These are phyloP conservation scores for Extremus antarcticus DNA, from an alignment of 495 filamentous ascomycete species.

Conservation along the genomic window DNA sequence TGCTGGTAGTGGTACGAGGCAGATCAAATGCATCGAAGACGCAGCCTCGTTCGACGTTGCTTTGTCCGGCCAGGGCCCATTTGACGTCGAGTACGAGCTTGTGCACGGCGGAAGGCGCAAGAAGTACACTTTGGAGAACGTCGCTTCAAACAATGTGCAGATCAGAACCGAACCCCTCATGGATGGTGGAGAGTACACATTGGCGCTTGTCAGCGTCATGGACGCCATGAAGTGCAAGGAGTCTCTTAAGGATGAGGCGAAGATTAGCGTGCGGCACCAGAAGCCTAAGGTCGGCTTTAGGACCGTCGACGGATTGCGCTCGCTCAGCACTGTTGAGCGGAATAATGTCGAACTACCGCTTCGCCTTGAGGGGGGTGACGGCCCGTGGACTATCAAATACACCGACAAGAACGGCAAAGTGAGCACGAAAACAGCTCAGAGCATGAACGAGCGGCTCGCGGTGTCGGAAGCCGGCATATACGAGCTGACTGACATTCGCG, in stretches of 20 bases:
- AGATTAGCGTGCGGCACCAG: conserved; percentile 75
- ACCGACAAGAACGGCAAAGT: conserved; percentile 46
- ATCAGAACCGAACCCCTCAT: conserved; percentile 64
- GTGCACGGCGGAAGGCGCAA: conserved; percentile 79
- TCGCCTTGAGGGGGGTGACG: conserved; percentile 71
- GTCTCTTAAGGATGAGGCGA: conserved; percentile 65
- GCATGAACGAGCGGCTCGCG: conserved; percentile 59
- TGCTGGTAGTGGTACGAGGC: conserved; percentile 38
- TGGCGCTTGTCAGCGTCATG: conserved; percentile 72
- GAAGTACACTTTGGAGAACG: conserved; percentile 51
- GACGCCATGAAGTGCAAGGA: conserved; percentile 79
- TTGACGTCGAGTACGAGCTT: conserved; percentile 85
- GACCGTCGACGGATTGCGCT: conserved; percentile 62
- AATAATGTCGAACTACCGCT: conserved; percentile 64
- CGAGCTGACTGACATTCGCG: conserved; percentile 62
- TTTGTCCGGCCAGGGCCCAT: conserved; percentile 72
- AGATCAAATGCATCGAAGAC: conserved; percentile 71
- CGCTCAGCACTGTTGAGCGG: conserved; percentile 62
- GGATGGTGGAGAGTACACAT: conserved; percentile 75
- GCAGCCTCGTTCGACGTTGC: conserved; percentile 58
- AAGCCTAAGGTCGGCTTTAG: conserved; percentile 77
- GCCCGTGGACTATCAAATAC: conserved; percentile 71
- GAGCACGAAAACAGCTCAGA: conserved; percentile 33
- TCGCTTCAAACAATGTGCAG: conserved; percentile 47
- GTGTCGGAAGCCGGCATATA: conserved; percentile 62